phyloP scores from a whole-genome alignment of 176 grass and related monocot species.

The Carex pumila region DNA sequence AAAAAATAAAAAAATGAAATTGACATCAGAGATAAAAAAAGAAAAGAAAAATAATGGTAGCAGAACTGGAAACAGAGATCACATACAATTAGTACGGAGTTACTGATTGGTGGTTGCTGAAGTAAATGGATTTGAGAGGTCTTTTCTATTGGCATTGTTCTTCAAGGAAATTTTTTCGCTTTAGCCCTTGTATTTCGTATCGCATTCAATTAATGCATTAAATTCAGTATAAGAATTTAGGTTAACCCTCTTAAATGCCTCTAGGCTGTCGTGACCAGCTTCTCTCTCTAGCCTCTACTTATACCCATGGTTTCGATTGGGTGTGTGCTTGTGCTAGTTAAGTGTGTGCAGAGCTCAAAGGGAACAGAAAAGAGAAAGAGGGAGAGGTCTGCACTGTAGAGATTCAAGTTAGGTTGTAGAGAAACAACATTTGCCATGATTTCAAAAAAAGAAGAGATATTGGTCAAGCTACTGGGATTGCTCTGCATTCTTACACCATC shows the following conservation, averaged over 20 bases:
- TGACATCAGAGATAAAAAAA: background rate
- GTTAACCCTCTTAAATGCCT: conserved; percentile 12
- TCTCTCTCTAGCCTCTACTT: conserved; percentile 11
- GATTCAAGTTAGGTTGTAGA: background rate
- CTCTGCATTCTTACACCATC: conserved; percentile 27
- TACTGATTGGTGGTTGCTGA: conserved; percentile 14
- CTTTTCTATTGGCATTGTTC: background rate
- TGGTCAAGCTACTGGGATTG: conserved; percentile 25
- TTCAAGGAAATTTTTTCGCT: background rate
- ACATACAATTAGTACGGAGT: background rate
- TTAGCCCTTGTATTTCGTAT: background rate
- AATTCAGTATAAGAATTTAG: conserved; percentile 18
- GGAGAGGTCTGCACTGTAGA: background rate
- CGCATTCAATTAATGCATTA: conserved; percentile 17
- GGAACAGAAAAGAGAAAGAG: conserved; percentile 8
- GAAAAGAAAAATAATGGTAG: background rate
- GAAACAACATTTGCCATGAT: conserved; percentile 21
- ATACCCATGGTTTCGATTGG: background rate
- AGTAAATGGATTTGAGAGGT: background rate
- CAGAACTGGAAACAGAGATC: background rate
- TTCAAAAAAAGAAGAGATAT: conserved; percentile 24
- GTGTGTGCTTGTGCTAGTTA: background rate
- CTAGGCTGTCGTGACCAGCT: conserved; percentile 2
- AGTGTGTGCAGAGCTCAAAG: background rate
- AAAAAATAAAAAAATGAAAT: background rate